Conservation (phyloP, 2,329 filamentous ascomycete genomes). For the Sclerotinia glacialis region DNA sequence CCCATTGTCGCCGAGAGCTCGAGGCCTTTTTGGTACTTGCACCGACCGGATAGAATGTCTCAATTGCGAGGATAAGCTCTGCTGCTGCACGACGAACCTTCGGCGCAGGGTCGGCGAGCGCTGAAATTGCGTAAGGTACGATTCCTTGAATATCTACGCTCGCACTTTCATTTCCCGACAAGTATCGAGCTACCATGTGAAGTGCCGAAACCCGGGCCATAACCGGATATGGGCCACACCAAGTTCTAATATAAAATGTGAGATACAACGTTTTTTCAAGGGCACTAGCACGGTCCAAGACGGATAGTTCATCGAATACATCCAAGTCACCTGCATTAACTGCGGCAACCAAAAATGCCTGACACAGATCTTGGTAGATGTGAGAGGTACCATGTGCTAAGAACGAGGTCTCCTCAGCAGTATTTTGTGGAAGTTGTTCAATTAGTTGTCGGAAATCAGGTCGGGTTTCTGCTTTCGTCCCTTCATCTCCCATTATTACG, state of each 20-base stretch:
- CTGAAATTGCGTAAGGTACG: constrained; percentile 75
- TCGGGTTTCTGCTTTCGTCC: constrained; percentile 34
- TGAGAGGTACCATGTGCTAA: constrained; percentile 50
- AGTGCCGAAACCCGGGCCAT: constrained; percentile 68
- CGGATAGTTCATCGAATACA: constrained; percentile 48
- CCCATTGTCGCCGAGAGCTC: constrained; percentile 51
- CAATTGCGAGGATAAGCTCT: constrained; percentile 59
- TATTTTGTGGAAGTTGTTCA: constrained; percentile 36
- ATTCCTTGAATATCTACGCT: constrained; percentile 71
- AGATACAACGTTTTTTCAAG: constrained; percentile 64
- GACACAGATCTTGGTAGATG: constrained; percentile 57
- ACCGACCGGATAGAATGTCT: constrained; percentile 47
- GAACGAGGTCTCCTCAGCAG: constrained; percentile 49
- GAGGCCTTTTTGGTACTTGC: constrained; percentile 43
- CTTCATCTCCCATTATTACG: constrained; percentile 48
- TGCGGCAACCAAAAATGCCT: constrained; percentile 56
- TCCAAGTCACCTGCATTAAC: constrained; percentile 44
- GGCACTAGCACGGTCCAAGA: constrained; percentile 54
- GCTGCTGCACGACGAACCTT: constrained; percentile 74
- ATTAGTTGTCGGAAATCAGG: constrained; percentile 35
- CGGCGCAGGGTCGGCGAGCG: constrained; percentile 71
- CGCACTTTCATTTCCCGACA: constrained; percentile 51
- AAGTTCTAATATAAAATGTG: constrained; percentile 72
- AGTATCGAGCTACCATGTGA: constrained; percentile 56
- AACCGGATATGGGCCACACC: constrained; percentile 68